A percentile compares a stretch with the other conserved stretches of the same genome.
Evolutionary conservation across 768 basidiomycete genomes (phyloP).

Genomic region (Amanita jacksonii): DNA sequence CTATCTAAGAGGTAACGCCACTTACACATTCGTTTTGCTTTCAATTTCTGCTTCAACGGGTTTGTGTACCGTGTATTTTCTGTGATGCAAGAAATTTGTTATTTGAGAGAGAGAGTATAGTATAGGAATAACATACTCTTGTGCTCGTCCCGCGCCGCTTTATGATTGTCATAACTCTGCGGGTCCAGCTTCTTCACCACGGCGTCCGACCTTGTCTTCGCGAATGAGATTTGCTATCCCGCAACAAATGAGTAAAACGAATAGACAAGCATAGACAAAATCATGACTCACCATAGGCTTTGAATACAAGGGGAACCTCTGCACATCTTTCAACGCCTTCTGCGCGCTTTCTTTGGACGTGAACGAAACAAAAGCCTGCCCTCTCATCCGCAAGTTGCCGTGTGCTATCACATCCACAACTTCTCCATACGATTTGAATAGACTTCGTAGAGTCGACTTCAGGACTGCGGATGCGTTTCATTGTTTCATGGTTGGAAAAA

Average conservation of each 20-base stretch:
- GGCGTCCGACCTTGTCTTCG: slow-evolving; percentile 79
- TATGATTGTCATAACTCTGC: slow-evolving; percentile 64
- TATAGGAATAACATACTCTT: slow-evolving; percentile 85
- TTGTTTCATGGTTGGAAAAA: not conserved
- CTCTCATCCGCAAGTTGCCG: slow-evolving; percentile 90
- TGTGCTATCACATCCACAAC: slow-evolving; percentile 96
- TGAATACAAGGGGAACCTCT: slow-evolving; percentile 89
- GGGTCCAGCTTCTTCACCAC: slow-evolving; percentile 68
- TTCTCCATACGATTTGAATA: slow-evolving; percentile 91
- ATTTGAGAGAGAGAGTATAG: not conserved
- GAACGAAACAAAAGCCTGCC: slow-evolving; percentile 97
- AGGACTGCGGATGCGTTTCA: slow-evolving; percentile 43
- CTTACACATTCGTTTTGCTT: slow-evolving; percentile 71
- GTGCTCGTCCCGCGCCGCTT: slow-evolving; percentile 60
- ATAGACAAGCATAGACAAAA: not conserved
- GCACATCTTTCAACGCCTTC: slow-evolving; percentile 88
- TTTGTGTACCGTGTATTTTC: slow-evolving; percentile 81
- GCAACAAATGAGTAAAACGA: not conserved
- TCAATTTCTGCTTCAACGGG: slow-evolving; percentile 81
- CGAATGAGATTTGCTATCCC: slow-evolving; percentile 88
- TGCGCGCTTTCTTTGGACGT: slow-evolving; percentile 70
- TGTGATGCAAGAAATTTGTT: slow-evolving; percentile 18
- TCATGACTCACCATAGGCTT: slow-evolving; percentile 77
- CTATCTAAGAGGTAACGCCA: too few species aligned
- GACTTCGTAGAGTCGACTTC: slow-evolving; percentile 74